Percentiles rank a stretch among this genome's conserved stretches.
These are phyloP conservation scores for Firmiana major DNA, from an alignment of 345 rosid species.

Conservation along the genomic window DNA sequence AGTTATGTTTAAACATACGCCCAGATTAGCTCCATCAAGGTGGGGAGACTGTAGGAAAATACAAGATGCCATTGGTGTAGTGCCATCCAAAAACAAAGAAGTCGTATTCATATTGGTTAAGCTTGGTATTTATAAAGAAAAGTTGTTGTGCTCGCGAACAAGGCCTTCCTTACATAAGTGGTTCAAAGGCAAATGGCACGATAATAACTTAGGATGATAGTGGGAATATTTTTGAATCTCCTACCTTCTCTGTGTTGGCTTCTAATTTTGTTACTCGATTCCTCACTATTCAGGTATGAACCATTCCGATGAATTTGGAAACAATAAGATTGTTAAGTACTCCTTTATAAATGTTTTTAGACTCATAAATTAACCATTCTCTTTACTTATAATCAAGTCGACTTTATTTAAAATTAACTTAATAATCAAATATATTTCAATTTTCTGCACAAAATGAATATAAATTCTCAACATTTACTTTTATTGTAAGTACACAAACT, in stretches of 20 bases:
- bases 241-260: conserved; percentile 51
- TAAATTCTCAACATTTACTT: too few relatives aligned
- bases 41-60: conserved; percentile 56
- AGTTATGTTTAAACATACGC: too few relatives aligned
- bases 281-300: conserved; percentile 55
- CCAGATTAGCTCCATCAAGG: conserved; percentile 56
- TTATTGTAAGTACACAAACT: too few relatives aligned
- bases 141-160: conserved; percentile 50
- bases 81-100: conserved; percentile 45
- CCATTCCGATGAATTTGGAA: background rate
- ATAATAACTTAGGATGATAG: conserved; percentile 45
- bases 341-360: too few relatives aligned
- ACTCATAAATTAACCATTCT: too few relatives aligned
- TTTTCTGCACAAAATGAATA: too few relatives aligned
- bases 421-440: too few relatives aligned
- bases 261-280: conserved; percentile 57
- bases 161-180: conserved; percentile 71
- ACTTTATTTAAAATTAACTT: too few relatives aligned
- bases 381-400: too few relatives aligned
- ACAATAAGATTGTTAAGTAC: too few relatives aligned
- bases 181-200: conserved; percentile 42
- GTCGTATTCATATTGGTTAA: conserved; percentile 52
- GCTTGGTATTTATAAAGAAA: conserved; percentile 69
- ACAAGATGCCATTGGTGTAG: conserved; percentile 61
- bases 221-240: conserved; percentile 42